Percentiles rank a stretch among this genome's conserved stretches.
Conservation (phyloP, 495 filamentous ascomycete genomes). For the Penicillium manginii region DNA sequence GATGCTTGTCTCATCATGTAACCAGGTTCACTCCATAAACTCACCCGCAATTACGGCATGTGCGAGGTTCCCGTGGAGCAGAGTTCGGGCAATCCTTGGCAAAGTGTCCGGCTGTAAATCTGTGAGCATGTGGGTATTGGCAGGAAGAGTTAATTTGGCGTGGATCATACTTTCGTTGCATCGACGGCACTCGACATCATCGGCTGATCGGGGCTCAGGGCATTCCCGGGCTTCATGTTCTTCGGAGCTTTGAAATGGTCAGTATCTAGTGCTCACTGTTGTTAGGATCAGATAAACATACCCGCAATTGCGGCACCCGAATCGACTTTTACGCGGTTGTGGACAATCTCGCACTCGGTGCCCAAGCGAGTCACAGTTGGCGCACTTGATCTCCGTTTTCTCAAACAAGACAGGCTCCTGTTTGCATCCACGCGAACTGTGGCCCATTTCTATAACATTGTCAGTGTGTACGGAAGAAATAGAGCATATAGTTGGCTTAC, state of each 20-base stretch:
- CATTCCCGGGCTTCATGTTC: slow-evolving; percentile 66
- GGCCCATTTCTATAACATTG: slow-evolving; percentile 65
- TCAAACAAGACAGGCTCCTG: slow-evolving; percentile 55
- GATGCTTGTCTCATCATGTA: not conserved
- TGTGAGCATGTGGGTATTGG: slow-evolving; percentile 6
- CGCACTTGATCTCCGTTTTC: slow-evolving; percentile 64
- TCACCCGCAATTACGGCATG: slow-evolving; percentile 69
- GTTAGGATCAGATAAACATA: slow-evolving; percentile 31
- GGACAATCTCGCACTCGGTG: slow-evolving; percentile 73
- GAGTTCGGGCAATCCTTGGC: slow-evolving; percentile 76
- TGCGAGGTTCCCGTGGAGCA: slow-evolving; percentile 42
- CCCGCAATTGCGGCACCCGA: slow-evolving; percentile 84
- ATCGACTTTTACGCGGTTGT: slow-evolving; percentile 59
- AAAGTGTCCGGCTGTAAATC: slow-evolving; percentile 73
- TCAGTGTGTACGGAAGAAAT: slow-evolving; percentile 15
- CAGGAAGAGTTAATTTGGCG: not conserved
- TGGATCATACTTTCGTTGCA: slow-evolving; percentile 65
- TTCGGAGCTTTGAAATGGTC: slow-evolving; percentile 42
- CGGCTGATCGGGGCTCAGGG: slow-evolving; percentile 71
- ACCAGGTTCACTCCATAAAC: slow-evolving; percentile 6
- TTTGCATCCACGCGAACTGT: slow-evolving; percentile 69
- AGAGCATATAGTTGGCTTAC: slow-evolving; percentile 35
- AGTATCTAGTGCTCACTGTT: slow-evolving; percentile 14
- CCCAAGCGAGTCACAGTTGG: slow-evolving; percentile 74
- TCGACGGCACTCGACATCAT: slow-evolving; percentile 77